Evolutionary conservation across 2,329 filamentous ascomycete species (phyloP).

Genomic region (Aspergillus quadrilineatus): DNA sequence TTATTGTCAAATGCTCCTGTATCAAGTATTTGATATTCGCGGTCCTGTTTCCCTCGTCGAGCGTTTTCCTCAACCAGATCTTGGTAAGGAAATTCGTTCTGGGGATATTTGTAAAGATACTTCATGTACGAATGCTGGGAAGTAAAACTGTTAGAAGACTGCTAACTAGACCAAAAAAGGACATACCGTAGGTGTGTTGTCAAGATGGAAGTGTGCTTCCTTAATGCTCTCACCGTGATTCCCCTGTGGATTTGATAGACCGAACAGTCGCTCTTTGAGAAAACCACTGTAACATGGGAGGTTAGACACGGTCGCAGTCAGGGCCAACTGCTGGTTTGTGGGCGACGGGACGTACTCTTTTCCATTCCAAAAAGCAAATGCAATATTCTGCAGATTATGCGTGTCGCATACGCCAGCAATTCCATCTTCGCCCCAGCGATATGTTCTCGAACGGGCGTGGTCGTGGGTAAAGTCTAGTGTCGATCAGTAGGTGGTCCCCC

Average conservation of each 20-base stretch:
- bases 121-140: slow-evolving; percentile 96
- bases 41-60: slow-evolving; percentile 69
- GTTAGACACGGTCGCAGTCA: background rate
- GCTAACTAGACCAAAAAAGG: background rate
- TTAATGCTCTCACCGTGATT: slow-evolving; percentile 98
- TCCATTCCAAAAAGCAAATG: slow-evolving; percentile 97
- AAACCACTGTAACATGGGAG: slow-evolving; percentile 63
- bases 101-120: slow-evolving; percentile 95
- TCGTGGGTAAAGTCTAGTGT: slow-evolving; percentile 84
- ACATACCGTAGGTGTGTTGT: slow-evolving; percentile 77
- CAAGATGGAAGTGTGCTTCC: slow-evolving; percentile 92
- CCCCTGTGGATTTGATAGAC: slow-evolving; percentile 91
- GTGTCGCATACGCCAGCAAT: slow-evolving; percentile 95
- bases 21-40: slow-evolving; percentile 89
- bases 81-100: slow-evolving; percentile 87
- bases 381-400: slow-evolving; percentile 87
- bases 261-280: slow-evolving; percentile 92
- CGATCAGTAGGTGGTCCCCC: slow-evolving; percentile 13
- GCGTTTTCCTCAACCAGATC: slow-evolving; percentile 83
- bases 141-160: slow-evolving; percentile 9
- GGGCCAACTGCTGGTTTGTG: background rate
- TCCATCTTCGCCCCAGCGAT: slow-evolving; percentile 94
- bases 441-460: slow-evolving; percentile 81
- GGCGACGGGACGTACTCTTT: slow-evolving; percentile 66
- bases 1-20: slow-evolving; percentile 85